Evolutionary conservation across 1,284 basidiomycete species (phyloP), one percentile per base, ranked within the genome.

Genomic region (Marasmius sp.): DNA sequence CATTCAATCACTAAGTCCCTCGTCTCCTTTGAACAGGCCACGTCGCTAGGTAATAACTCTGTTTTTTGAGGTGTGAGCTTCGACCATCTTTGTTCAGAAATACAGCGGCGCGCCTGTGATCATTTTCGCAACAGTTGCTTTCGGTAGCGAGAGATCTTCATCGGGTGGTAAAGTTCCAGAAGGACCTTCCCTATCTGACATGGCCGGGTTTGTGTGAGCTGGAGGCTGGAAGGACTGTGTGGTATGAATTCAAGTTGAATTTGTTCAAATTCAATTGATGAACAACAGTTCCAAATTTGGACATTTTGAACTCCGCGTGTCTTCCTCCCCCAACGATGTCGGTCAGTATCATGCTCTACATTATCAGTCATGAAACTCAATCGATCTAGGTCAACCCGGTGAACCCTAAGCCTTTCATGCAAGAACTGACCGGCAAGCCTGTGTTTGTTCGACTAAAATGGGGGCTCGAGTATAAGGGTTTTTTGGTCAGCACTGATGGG

Each of bases 391-490:
- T 93, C 72, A 87, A 89, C 70, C 96, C 96, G 66, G 94, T 98
- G 70, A 99, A 99, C 79, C 97, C 97, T 18, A 98, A 98, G 80
- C 97, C 97, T 8, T 99, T 99, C 80, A 86, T 99, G 71, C 95
- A 98, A 79, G 94, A 97, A 76, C 88, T 98, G 70, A 98, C 97
- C 33, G 97, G 97, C 70, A 98, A 99, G 84, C 92, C 92, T 51
- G 94, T 98, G 56, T 92, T 89, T 71, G 96, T 99, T 62, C 87
- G 89, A 64, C 86, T 99, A 73, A 99, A 99, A 82, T 99, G 97
- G 97, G 97, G 97, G 65, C 85, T 98, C 65, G 96, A 98, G 76
- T 99, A 99, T 85, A 98, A 96, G 81, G 97, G 97, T 54, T 99
- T 97, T 81, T 85, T 99, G 64, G 97, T 99, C 67, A 97, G 94